A percentile compares a stretch with the other conserved stretches of the same genome.
These are phyloP conservation scores for Chaetomiaceae sp. DNA, from an alignment of 2,329 filamentous ascomycete genomes.

Conservation along the genomic window DNA sequence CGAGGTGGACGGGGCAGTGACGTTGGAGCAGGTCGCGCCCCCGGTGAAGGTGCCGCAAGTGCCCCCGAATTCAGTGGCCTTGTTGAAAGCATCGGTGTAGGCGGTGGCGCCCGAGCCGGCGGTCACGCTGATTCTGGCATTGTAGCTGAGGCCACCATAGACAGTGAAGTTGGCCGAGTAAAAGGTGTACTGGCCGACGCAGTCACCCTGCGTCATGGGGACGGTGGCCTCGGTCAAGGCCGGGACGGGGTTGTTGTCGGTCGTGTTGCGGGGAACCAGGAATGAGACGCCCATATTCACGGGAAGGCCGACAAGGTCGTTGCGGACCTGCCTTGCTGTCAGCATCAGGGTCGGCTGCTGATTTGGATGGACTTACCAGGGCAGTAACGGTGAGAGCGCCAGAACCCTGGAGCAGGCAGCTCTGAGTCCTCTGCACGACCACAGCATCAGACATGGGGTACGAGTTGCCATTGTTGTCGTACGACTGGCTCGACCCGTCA, in stretches of 20 bases:
- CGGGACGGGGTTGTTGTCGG: constrained; percentile 41
- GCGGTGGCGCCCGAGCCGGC: constrained; percentile 35
- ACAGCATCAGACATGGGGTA: constrained; percentile 53
- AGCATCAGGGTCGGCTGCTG: background rate
- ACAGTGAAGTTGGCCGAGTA: constrained; percentile 42
- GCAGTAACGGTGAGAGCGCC: constrained; percentile 44
- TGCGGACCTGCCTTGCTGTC: constrained; percentile 36
- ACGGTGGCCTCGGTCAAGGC: constrained; percentile 36
- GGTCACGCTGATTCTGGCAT: constrained; percentile 44
- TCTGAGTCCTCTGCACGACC: constrained; percentile 53
- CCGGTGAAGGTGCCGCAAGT: constrained; percentile 41
- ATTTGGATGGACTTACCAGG: constrained; percentile 27
- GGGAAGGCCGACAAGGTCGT: constrained; percentile 41
- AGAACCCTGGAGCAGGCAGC: constrained; percentile 45
- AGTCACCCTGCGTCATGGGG: constrained; percentile 40
- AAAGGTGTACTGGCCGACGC: constrained; percentile 46
- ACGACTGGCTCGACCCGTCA: constrained; percentile 42
- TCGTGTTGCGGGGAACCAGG: constrained; percentile 33
- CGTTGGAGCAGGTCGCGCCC: constrained; percentile 28
- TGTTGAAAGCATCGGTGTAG: constrained; percentile 46
- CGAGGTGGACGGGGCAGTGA: constrained; percentile 21
- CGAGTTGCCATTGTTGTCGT: constrained; percentile 54
- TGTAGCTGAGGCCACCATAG: constrained; percentile 41
- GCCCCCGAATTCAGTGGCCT: constrained; percentile 40
- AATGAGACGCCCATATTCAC: constrained; percentile 42